Base-by-base conservation (phyloP, 2,329 filamentous ascomycete species). In the Pseudocercospora musae region DNA sequence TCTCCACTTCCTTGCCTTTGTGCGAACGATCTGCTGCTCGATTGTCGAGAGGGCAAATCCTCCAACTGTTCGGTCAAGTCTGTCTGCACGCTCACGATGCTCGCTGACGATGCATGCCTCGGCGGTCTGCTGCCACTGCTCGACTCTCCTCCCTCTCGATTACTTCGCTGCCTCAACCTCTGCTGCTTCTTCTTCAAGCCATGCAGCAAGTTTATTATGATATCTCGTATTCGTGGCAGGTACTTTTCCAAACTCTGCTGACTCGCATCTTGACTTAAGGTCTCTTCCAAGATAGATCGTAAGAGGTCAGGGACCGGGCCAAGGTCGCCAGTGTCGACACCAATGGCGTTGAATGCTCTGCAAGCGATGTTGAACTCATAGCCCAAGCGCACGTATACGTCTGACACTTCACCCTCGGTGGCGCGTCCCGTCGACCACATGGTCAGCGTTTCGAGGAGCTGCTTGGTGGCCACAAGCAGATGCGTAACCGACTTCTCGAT, bases 331-430 rank as follows among this genome's bases (percentile, higher is more conserved):
- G 93, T 97, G 72, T 99, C 95, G 66, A 99, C 95, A 65, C 96
- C 95, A 73, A 99, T 99, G 62, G 93, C 92, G 72, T 91, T 92
- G 78, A 99, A 99, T 65, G 95, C 94, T 60, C 95, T 89, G 77
- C 94, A 98, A 27, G 95, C 95, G 81, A 99, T 95, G 78, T 99
- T 99, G 84, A 99, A 99, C 78, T 99, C 95, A 78, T 99, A 99
- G 52, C 95, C 95, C 65, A 99, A 81, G 64, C 95, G 89, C 64
- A 99, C 95, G 75, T 99, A 99, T 70, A 99, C 95, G 76, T 99
- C 95, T 11, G 95, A 98, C 63, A 99, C 95, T 76, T 98, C 91
- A 65, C 89, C 90, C 78, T 99, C 95, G 66, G 92, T 93, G 59
- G 95, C 93, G 71, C 90, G 88, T 65, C 91, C 89, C 61, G 94